These are phyloP conservation scores for Calvatia gigantea DNA, from an alignment of 768 basidiomycete genomes.

Conservation along the genomic window DNA sequence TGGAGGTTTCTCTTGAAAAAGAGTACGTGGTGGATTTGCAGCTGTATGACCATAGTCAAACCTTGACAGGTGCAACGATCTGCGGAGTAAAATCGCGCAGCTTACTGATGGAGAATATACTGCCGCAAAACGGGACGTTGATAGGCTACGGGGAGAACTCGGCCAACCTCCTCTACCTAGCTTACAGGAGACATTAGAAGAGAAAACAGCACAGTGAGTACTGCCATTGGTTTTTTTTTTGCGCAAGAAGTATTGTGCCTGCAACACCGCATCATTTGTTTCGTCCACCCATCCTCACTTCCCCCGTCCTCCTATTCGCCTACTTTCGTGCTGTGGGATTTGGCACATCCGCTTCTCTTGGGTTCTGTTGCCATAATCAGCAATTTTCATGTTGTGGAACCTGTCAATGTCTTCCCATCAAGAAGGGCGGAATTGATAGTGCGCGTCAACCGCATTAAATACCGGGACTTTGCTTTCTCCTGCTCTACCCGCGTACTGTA, in stretches of 20 bases:
- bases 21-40: slow-evolving; percentile 45
- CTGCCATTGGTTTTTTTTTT: slow-evolving; percentile 4
- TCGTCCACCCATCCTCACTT: neutral
- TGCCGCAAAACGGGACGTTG: slow-evolving; percentile 71
- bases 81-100: slow-evolving; percentile 59
- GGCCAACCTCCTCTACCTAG: slow-evolving; percentile 73
- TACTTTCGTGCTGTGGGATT: neutral
- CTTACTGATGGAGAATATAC: slow-evolving; percentile 79
- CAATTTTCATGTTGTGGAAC: slow-evolving; percentile 3
- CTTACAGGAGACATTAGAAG: slow-evolving; percentile 71
- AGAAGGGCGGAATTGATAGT: neutral
- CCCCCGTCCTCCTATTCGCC: neutral
- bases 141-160: slow-evolving; percentile 69
- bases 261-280: neutral
- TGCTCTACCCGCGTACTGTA: slow-evolving; percentile 6
- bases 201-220: slow-evolving; percentile 53
- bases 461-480: slow-evolving; percentile 3
- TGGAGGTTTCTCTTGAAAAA: slow-evolving; percentile 61
- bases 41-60: slow-evolving; percentile 2
- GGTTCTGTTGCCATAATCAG: slow-evolving; percentile 1
- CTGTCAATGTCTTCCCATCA: slow-evolving; percentile 2
- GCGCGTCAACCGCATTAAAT: neutral
- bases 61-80: slow-evolving; percentile 53
- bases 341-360: neutral
- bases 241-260: neutral